These are phyloP conservation scores for Ophiostoma ulmi DNA, from an alignment of 2,329 filamentous ascomycete species.

Conservation along the genomic window DNA sequence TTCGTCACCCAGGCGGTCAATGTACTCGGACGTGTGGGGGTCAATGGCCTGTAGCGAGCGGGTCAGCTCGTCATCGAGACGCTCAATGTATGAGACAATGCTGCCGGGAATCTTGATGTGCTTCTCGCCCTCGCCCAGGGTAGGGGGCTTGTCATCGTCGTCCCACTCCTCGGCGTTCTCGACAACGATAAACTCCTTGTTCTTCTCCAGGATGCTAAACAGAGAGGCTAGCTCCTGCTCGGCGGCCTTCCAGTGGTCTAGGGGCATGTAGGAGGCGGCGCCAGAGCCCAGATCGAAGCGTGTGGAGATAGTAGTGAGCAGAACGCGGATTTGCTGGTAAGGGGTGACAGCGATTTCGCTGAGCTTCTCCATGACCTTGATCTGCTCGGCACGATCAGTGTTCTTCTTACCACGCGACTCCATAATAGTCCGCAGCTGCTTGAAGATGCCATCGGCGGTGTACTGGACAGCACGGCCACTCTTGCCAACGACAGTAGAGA, in stretches of 20 bases:
- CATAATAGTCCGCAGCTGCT: conserved; percentile 87
- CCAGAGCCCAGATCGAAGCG: conserved; percentile 88
- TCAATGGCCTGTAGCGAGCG: conserved; percentile 97
- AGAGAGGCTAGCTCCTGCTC: conserved; percentile 79
- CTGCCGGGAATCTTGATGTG: conserved; percentile 90
- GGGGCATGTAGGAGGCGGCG: conserved; percentile 72
- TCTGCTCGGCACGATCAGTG: conserved; percentile 90
- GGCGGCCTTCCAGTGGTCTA: conserved; percentile 95
- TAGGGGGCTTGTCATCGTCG: conserved; percentile 90
- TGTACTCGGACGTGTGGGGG: conserved; percentile 97
- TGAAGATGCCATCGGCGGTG: conserved; percentile 96
- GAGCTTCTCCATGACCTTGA: conserved; percentile 95
- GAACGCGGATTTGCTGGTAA: conserved; percentile 89
- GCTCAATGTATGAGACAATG: conserved; percentile 88
- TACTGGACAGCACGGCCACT: conserved; percentile 86
- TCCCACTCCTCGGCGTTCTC: conserved; percentile 98
- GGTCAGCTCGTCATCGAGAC: conserved; percentile 93
- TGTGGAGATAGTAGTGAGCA: conserved; percentile 85
- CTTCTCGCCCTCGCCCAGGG: conserved; percentile 65
- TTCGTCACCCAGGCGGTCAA: conserved; percentile 90
- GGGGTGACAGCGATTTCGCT: conserved; percentile 81
- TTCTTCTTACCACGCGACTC: conserved; percentile 99
- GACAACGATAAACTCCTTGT: conserved; percentile 75
- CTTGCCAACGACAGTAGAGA: conserved; percentile 82
- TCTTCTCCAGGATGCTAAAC: conserved; percentile 71